Evolutionary conservation across 768 basidiomycete genomes (phyloP), one percentile per base, ranked within the genome.

Genomic region (Sistotremastrum niveocremeum): DNA sequence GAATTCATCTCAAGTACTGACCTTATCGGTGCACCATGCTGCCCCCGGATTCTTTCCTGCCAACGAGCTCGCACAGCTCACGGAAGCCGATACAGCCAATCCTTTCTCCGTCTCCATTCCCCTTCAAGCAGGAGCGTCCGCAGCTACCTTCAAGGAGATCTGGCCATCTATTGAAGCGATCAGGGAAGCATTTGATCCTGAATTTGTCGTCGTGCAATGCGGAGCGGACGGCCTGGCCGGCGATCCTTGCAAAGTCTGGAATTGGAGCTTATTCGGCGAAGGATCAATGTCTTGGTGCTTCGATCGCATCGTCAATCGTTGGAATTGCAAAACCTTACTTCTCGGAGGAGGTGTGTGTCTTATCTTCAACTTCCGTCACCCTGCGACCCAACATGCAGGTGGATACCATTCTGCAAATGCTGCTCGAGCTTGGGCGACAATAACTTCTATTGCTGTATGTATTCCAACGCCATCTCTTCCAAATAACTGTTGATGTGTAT

Each of bases 191-290:
- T 91, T 83, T 58, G 56, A 64, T 3, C 91, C 91, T 0, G 84
- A 93, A 52, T 86, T 74, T 54, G 60, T 88, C 9, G 72, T 94
- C 0, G 56, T 95, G 0, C 90, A 95, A 56, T 88, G 89, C 47
- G 93, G 93, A 2, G 76, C 78, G 1, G 93, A 97, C 52, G 87
- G 79, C 0, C 71, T 98, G 3, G 79, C 87, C 1, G 87, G 83
- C 0, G 93, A 95, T 60, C 81, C 84, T 1, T 79, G 80, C 61
- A 71, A 72, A 4, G 71, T 74, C 3, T 80, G 83, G 69, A 81
- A 88, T 58, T 80, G 81, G 79, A 67, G 73, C 4, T 60, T 88
- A 30, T 74, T 67, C 6, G 62, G 57, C 3, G 59, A 59, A 44
- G 82, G 87, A 0, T 79, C 77, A 0, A 60, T 91, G 46, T 77